Evolutionary conservation across 192 early-diverging fungal genomes (phyloP), one percentile per base, ranked within the genome.

Genomic region (Mortierella hygrophila): DNA sequence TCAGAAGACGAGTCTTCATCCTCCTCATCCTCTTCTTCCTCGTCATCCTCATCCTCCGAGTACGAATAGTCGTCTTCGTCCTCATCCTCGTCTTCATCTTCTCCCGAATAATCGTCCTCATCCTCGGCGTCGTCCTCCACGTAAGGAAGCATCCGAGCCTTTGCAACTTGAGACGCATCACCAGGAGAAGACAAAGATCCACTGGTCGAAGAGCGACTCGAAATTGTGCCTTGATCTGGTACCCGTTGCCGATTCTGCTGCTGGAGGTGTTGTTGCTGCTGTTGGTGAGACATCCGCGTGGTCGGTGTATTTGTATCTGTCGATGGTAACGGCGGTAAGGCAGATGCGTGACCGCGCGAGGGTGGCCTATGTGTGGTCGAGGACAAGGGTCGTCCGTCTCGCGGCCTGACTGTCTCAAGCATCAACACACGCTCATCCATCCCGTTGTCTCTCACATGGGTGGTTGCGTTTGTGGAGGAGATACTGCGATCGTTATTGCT

Each of bases 41-140:
- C 83, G 2, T 85, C 82, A 18, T 72, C 82, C 44, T 84, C 82
- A 42, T 84, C 83, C 46, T 85, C 83, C 0, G 83, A 85, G 41
- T 80, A 85, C 10, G 83, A 85, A 29, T 80, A 85, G 32, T 85
- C 76, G 18, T 77, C 76, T 42, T 80, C 82, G 10, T 78, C 83
- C 16, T 76, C 74, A 42, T 75, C n/a, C 18, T 60, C 76, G 18
- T 84, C 82, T 32, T 84, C 77, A 6, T 83, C 72, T 10, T 83
- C 82, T 23, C 78, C 82, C 1, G 55, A 44, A 44, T 41, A 41
- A 13, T 79, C 74, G 15, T 78, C 42, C 21, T 65, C 83, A 6
- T 75, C 72, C 26, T 79, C 77, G 11, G 72, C 78, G 20, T 85
- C 78, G 5, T 80, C 77, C 5, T 85, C 83, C 6, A 76, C 57